Conservation (phyloP, 2,329 filamentous ascomycete species). For the Knufia fluminis region DNA sequence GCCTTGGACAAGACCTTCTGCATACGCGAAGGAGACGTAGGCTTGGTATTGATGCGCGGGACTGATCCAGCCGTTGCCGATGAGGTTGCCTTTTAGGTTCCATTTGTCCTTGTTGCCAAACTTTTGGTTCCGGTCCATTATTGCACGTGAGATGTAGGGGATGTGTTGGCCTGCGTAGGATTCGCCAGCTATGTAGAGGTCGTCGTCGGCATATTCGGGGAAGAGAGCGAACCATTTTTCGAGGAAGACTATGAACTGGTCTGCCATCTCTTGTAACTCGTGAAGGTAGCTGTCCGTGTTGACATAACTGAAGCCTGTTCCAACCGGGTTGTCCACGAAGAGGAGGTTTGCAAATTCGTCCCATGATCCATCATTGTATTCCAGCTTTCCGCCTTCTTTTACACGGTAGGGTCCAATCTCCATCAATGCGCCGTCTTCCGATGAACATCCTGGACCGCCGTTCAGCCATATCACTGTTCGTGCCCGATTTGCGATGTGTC, state of each 20-base stretch:
- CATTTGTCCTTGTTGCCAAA: constrained; percentile 46
- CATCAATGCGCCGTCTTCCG: constrained; percentile 93
- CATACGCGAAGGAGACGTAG: constrained; percentile 73
- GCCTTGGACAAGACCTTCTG: constrained; percentile 61
- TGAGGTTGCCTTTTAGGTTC: constrained; percentile 76
- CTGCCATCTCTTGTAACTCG: constrained; percentile 80
- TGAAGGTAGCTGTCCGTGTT: constrained; percentile 78
- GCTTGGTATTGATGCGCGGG: constrained; percentile 81
- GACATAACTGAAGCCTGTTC: constrained; percentile 92
- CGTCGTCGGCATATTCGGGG: constrained; percentile 81
- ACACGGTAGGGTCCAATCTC: constrained; percentile 90
- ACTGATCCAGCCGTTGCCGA: constrained; percentile 97
- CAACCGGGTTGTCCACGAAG: constrained; percentile 95
- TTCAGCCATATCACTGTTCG: constrained; percentile 95
- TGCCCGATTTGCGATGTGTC: constrained; percentile 84
- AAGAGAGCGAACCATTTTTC: constrained; percentile 88
- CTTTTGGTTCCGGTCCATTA: constrained; percentile 76
- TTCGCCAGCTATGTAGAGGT: constrained; percentile 90
- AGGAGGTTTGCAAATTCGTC: constrained; percentile 95
- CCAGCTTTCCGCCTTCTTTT: constrained; percentile 60
- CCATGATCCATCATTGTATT: constrained; percentile 91
- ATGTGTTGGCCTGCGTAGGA: constrained; percentile 97
- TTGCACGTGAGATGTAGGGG: constrained; percentile 87
- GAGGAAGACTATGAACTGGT: constrained; percentile 77
- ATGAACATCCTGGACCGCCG: constrained; percentile 92